Base-by-base conservation (phyloP, 352 stramenopile genomes). In the Chrysophaeum taylorii region DNA sequence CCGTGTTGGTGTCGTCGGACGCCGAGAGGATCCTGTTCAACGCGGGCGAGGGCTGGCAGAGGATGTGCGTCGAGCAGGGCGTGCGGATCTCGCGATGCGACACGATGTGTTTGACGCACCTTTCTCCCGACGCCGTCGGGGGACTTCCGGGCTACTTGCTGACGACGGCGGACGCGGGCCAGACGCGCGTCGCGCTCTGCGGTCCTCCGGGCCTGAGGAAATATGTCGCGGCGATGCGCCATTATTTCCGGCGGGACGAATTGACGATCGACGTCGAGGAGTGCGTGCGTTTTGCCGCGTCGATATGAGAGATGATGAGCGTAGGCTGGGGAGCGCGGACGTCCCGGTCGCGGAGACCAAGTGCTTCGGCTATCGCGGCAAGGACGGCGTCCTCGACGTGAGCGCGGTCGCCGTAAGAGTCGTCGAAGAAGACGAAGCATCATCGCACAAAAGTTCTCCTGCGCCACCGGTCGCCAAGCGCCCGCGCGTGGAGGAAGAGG, bases 61-160 rank as follows among this genome's bases (percentile, higher is more conserved):
- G 57, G 31, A 23, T 66, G 16, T 66, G 57, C n/a, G 57, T 66
- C 57, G 57, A 66, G n/a, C 57, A 66, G 31, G 36, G 36, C 33
- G 27, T 31, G 9, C 23, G 31, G 21, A 43, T 66, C 36, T 27
- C 33, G 57, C 9, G 36, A 4, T 14, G 41, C 12, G 1, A 9
- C 27, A 45, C 14, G 18, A 15, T 87, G 33, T 85, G 80, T 54
- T 60, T 87, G 41, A 86, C 80, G 0, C 76, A 83, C 75, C 71
- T 85, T 5, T 71, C 64, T n/a, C 75, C 84, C 71, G 72, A 76
- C 41, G 73, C 77, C 15, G 57, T 85, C 9, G 82, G 80, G 37
- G 82, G 82, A 35, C 71, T 87, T 29, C 82, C 82, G 7, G 82
- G 82, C 15, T 82, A 85, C 75, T 80, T 85, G 64, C 70, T 87